Evolutionary conservation across 2,329 filamentous ascomycete species (phyloP).

Genomic region (Alternaria novae-zelandiae): DNA sequence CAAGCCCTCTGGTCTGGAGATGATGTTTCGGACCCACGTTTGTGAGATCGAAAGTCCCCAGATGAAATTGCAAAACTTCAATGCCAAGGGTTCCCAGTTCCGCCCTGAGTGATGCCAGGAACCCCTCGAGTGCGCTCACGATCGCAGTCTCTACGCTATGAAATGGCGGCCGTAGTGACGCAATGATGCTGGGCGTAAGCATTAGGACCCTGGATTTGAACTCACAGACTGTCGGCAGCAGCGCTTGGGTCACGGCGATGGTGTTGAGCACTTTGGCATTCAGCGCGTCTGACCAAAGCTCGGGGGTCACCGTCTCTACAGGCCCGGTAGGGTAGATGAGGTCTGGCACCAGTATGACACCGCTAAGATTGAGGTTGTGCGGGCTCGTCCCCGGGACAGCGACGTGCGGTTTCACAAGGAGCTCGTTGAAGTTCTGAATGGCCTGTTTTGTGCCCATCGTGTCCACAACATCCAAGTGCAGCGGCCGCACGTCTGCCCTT

Average conservation of each 20-base stretch:
- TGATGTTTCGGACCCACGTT: constrained; percentile 59
- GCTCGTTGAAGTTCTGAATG: constrained; percentile 73
- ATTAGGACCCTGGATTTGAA: constrained; percentile 72
- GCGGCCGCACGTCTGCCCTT: constrained; percentile 79
- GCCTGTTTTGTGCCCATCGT: constrained; percentile 71
- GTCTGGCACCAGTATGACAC: constrained; percentile 82
- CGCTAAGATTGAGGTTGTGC: constrained; percentile 77
- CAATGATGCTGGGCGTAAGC: constrained; percentile 80
- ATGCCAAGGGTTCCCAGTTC: constrained; percentile 80
- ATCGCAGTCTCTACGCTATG: constrained; percentile 86
- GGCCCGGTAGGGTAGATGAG: constrained; percentile 80
- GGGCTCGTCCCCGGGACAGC: constrained; percentile 77
- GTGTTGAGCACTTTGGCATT: constrained; percentile 92
- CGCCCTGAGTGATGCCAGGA: constrained; percentile 77
- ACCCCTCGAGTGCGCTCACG: constrained; percentile 85
- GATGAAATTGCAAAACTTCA: constrained; percentile 83
- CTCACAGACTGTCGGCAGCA: constrained; percentile 66
- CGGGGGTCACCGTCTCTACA: constrained; percentile 83
- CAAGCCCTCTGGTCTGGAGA: constrained; percentile 40
- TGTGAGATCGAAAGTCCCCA: constrained; percentile 88
- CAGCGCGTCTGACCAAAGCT: constrained; percentile 85
- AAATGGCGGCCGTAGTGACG: constrained; percentile 79
- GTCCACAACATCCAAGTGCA: constrained; percentile 83
- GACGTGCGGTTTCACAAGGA: constrained; percentile 75
- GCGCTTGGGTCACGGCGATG: constrained; percentile 85